Conservation (phyloP, 768 basidiomycete species). For the Kwoniella pini region DNA sequence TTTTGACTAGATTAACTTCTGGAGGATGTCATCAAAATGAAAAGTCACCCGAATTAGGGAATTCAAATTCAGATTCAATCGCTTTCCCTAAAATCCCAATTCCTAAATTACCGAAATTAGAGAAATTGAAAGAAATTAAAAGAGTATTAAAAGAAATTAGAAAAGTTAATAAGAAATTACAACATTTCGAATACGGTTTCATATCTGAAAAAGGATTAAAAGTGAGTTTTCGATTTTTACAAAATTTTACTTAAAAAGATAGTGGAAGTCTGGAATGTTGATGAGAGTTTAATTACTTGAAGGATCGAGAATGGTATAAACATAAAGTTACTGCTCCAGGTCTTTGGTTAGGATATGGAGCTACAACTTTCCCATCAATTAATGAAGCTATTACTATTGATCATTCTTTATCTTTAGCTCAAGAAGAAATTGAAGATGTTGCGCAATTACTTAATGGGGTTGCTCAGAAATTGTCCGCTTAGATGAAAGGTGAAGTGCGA, state of each 20-base stretch:
- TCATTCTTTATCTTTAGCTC: conserved; percentile 38
- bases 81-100: conserved; percentile 3
- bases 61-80: conserved; percentile 1
- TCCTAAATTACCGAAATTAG: conserved; percentile 6
- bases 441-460: conserved; percentile 36
- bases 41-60: neutral
- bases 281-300: neutral
- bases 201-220: conserved; percentile 51
- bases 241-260: neutral
- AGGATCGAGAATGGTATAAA: conserved; percentile 54
- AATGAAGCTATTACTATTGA: conserved; percentile 53
- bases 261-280: too few relatives aligned
- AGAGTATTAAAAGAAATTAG: conserved; percentile 47
- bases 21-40: neutral
- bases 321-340: conserved; percentile 54
- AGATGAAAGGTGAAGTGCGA: too few relatives aligned
- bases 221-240: conserved; percentile 16
- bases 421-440: conserved; percentile 51
- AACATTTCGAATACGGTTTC: conserved; percentile 53
- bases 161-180: conserved; percentile 49
- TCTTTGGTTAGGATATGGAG: conserved; percentile 52
- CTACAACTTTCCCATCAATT: conserved; percentile 50
- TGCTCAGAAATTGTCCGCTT: conserved; percentile 32
- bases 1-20: neutral
- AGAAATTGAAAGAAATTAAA: conserved; percentile 48